Percentiles rank a stretch among this genome's conserved stretches.
Evolutionary conservation across 1,139 yeast species (phyloP).

Genomic region (Yamadazyma sp.): DNA sequence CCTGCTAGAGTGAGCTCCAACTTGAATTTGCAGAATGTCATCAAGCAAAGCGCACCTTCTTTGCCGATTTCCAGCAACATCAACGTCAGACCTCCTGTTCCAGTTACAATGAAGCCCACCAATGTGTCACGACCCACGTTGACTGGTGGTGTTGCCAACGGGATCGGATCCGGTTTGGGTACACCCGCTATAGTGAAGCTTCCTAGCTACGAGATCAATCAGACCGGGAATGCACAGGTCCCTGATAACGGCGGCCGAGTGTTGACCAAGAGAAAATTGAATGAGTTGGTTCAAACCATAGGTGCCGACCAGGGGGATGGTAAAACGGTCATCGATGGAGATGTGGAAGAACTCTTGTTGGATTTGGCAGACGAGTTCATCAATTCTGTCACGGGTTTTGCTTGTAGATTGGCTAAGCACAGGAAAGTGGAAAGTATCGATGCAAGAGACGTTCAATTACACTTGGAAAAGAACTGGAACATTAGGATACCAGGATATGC

Average conservation of each 20-base stretch:
- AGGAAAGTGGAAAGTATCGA: constrained; percentile 88
- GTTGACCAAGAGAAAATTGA: constrained; percentile 80
- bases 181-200: constrained; percentile 77
- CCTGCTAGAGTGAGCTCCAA: constrained; percentile 16
- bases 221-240: constrained; percentile 32
- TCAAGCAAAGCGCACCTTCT: constrained; percentile 68
- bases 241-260: constrained; percentile 71
- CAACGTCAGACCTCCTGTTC: constrained; percentile 61
- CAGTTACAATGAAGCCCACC: constrained; percentile 55
- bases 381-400: constrained; percentile 84
- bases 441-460: constrained; percentile 86
- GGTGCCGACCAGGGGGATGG: constrained; percentile 87
- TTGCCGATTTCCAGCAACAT: constrained; percentile 72
- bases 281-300: constrained; percentile 80
- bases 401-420: constrained; percentile 93
- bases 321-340: constrained; percentile 90
- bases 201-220: constrained; percentile 78
- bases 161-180: constrained; percentile 56
- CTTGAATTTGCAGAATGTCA: constrained; percentile 41
- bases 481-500: constrained; percentile 92
- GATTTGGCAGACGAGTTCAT: constrained; percentile 97
- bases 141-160: constrained; percentile 80
- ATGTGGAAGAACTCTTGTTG: constrained; percentile 85
- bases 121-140: constrained; percentile 70
- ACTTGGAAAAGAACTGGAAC: constrained; percentile 93